These are phyloP conservation scores for Aspergillus taichungensis DNA, from an alignment of 495 filamentous ascomycete species.

Conservation along the genomic window DNA sequence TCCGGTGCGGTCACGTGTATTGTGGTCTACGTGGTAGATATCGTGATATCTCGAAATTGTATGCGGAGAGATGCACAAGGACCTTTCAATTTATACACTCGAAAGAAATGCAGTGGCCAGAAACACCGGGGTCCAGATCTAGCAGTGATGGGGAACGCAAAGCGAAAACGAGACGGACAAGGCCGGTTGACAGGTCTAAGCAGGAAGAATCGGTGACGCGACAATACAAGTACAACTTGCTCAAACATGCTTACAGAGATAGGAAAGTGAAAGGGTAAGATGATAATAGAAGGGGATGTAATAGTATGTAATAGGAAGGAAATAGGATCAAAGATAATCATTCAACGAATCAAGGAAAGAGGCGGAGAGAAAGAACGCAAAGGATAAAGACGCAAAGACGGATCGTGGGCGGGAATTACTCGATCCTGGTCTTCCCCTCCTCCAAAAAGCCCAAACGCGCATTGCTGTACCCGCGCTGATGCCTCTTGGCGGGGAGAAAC, in stretches of 20 bases:
- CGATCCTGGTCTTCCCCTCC: conserved; percentile 94
- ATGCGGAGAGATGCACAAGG: no score
- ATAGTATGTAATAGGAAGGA: not conserved
- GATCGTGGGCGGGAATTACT: conserved; percentile 34
- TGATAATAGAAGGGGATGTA: conserved; percentile 1
- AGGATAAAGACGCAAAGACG: conserved; percentile 3
- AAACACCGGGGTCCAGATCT: no score
- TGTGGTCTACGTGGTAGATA: no score
- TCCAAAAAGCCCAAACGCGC: conserved; percentile 73
- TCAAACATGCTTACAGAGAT: not conserved
- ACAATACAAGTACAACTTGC: no score
- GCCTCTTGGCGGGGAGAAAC: conserved; percentile 50
- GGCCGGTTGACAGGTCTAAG: no score
- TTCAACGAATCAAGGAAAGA: conserved; percentile 6
- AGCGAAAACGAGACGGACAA: no score
- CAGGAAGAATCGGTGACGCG: no score
- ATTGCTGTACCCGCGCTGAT: conserved; percentile 71
- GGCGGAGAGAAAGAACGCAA: conserved; percentile 3
- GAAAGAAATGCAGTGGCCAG: no score
- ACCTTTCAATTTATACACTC: no score
- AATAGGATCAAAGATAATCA: conserved; percentile 8
- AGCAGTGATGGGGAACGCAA: no score
- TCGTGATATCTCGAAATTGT: no score
- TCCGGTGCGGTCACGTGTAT: no score
- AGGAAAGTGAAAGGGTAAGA: not conserved